Percentiles rank a stretch among this genome's conserved stretches.
phyloP scores from a whole-genome alignment of 768 basidiomycete genomes.

The Podaxis carcinomalis region DNA sequence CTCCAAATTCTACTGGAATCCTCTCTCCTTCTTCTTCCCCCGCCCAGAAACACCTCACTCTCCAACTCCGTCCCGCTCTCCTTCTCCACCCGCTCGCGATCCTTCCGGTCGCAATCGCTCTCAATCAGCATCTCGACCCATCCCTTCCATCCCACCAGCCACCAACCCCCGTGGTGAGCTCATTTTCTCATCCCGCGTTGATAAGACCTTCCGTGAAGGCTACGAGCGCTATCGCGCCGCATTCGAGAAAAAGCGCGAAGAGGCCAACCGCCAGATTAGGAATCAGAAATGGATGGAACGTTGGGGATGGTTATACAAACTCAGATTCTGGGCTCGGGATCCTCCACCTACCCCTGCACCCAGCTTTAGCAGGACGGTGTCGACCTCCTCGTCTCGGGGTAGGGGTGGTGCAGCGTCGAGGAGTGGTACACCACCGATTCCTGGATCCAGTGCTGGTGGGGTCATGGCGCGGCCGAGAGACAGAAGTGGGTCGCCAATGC shows the following conservation, averaged over 20 bases:
- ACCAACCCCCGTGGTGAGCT: slow-evolving; percentile 92
- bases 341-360: slow-evolving; percentile 1
- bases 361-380: slow-evolving; percentile 20
- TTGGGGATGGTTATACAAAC: slow-evolving; percentile 24
- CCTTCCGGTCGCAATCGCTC: slow-evolving; percentile 30
- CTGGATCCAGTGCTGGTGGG: slow-evolving; percentile 14
- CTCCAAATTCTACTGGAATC: slow-evolving; percentile 52
- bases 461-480: slow-evolving; percentile 27
- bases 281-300: slow-evolving; percentile 24
- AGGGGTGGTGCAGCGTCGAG: slow-evolving; percentile 24
- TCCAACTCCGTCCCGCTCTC: slow-evolving; percentile 27
- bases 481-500: slow-evolving; percentile 21
- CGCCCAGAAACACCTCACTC: slow-evolving; percentile 28
- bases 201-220: slow-evolving; percentile 75
- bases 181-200: slow-evolving; percentile 90
- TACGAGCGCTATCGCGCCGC: slow-evolving; percentile 90
- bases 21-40: slow-evolving; percentile 56
- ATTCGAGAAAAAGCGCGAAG: slow-evolving; percentile 78
- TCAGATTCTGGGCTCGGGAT: slow-evolving; percentile 23
- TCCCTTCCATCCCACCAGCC: slow-evolving; percentile 84
- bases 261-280: slow-evolving; percentile 38
- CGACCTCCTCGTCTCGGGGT: slow-evolving; percentile 21
- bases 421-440: slow-evolving; percentile 31
- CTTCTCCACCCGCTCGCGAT: slow-evolving; percentile 33
- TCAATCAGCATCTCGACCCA: slow-evolving; percentile 43